Evolutionary conservation across 2,329 filamentous ascomycete species (phyloP).

Genomic region (Fonsecaea multimorphosa): DNA sequence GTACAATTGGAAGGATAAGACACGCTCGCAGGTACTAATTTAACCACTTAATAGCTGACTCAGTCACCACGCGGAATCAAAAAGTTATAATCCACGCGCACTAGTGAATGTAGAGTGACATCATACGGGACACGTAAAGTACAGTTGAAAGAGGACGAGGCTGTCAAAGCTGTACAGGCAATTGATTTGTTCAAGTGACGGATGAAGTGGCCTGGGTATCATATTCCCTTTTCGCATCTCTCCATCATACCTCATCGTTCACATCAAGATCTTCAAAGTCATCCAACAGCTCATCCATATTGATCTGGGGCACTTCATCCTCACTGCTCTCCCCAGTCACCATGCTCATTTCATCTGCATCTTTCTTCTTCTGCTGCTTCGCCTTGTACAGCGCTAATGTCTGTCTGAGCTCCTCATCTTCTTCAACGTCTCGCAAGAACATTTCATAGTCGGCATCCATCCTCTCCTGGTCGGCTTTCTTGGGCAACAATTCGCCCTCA

Average conservation of each 20-base stretch:
- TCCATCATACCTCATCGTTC: slow-evolving; percentile 55
- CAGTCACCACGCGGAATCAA: background rate
- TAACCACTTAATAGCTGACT: background rate
- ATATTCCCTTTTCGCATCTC: background rate
- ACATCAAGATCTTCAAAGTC: slow-evolving; percentile 90
- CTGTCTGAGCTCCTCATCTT: slow-evolving; percentile 84
- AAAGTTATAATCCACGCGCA: background rate
- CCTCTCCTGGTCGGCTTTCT: slow-evolving; percentile 84
- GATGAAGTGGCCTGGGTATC: too few species aligned
- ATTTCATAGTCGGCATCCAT: slow-evolving; percentile 95
- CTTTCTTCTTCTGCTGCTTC: slow-evolving; percentile 63
- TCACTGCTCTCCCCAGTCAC: slow-evolving; percentile 67
- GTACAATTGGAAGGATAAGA: background rate
- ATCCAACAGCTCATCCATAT: slow-evolving; percentile 83
- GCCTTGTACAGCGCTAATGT: slow-evolving; percentile 86
- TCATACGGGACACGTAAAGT: background rate
- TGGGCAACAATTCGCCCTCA: slow-evolving; percentile 82
- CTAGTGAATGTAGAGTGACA: background rate
- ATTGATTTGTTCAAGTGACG: background rate
- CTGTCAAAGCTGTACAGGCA: background rate
- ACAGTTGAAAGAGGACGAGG: background rate
- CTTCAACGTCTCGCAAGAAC: slow-evolving; percentile 96
- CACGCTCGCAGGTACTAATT: background rate
- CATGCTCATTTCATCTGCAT: slow-evolving; percentile 48
- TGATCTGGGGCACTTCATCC: slow-evolving; percentile 71